Evolutionary conservation across 495 filamentous ascomycete genomes (phyloP), one percentile per base, ranked within the genome.

Genomic region (Echria macrotheca): DNA sequence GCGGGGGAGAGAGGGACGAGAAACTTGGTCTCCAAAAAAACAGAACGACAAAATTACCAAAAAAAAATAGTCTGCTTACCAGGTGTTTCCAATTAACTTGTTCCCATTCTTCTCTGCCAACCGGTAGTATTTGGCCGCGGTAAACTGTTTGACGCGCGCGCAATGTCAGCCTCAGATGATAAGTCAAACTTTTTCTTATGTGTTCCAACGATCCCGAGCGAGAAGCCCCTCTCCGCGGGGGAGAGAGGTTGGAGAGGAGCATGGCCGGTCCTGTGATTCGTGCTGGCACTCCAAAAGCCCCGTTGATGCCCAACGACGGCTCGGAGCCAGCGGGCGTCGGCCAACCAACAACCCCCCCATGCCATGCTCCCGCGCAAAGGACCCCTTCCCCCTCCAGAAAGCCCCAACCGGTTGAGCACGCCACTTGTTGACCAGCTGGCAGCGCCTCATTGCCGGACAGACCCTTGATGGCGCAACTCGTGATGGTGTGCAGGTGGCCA

Each of bases 21-120:
- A 24, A 24, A 33, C 21, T 15, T 14, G 21, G 11, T 25, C 31
- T 25, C 18, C n/a, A 6, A 45, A 32, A 14, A 17, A 26, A 42
- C 46, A 46, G 47, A 57, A 47, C 50, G 52, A 55, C 53, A 46
- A 32, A 49, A 25, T 50, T 51, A 39, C 1, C 21, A n/a, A 53
- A 26, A 45, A 40, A 26, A 52, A 54, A 45, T 49, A 22, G 52
- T 42, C 19, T 12, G 40, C 87, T 71, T 84, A 96, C 93, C 93
- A 98, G 43, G 87, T 87, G 70, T 96, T 98, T 25, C 93, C 93
- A 49, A 97, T 72, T 35, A 81, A 88, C 72, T 95, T 96, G 64
- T 80, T 85, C 31, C 93, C 93, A 56, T 83, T 85, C 59, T 86
- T 68, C 71, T 98, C 93, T 29, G 93, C 93, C 55, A 90, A 77